Conservation (phyloP, 345 rosid genomes). For the Mallotus nudiflorus region DNA sequence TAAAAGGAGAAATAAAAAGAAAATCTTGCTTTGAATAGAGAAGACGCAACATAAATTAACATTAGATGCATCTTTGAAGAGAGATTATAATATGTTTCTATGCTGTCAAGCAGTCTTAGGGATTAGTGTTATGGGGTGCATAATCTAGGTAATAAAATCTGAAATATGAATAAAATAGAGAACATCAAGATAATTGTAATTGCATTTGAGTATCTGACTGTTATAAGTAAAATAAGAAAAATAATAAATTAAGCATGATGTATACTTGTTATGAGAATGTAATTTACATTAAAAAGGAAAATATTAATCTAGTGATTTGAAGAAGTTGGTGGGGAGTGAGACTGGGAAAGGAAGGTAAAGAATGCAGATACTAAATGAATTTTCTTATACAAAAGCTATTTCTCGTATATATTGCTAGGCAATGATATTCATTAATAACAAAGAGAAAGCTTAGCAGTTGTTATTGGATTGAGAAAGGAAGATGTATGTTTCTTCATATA, state of each 20-base stretch:
- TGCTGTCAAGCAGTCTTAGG: background rate
- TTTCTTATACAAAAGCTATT: conserved; percentile 6
- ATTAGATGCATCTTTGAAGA: conserved; percentile 1
- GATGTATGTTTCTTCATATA: conserved; percentile 12
- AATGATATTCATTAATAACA: background rate
- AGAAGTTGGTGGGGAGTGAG: background rate
- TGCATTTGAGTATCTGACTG: background rate
- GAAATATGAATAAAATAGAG: background rate
- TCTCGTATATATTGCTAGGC: background rate
- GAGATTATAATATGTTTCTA: background rate
- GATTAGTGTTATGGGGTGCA: background rate
- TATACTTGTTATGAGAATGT: background rate
- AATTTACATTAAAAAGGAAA: background rate
- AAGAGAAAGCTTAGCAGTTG: background rate
- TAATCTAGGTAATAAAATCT: background rate
- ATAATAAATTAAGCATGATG: background rate
- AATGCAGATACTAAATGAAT: background rate
- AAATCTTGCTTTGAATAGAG: background rate
- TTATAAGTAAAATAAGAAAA: background rate
- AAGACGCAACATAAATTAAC: background rate
- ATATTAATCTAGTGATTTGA: background rate
- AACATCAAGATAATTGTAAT: background rate
- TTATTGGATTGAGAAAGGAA: background rate
- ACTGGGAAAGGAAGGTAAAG: background rate
- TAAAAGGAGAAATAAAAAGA: background rate